Evolutionary conservation across 2,329 filamentous ascomycete species (phyloP), one percentile per base, ranked within the genome.

Genomic region (Aureobasidium zeae): DNA sequence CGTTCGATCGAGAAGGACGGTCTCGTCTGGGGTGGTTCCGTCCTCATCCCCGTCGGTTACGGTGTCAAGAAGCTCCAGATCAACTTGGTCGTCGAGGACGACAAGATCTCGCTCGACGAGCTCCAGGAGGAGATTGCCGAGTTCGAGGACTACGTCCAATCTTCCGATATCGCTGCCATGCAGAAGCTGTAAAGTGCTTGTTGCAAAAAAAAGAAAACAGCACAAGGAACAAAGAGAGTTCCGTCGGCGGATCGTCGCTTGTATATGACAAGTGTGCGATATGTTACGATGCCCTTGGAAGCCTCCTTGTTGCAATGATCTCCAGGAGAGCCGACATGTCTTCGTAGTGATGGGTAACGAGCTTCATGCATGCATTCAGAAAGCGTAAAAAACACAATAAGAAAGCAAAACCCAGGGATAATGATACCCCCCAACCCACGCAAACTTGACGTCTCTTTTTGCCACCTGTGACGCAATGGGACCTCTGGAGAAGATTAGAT

Each of bases 41-140:
- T 91, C 76, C 74, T 94, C 53, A 81, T 94, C 41, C 67, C 88
- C 54, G 81, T 98, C 59, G 89, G 88, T 61, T 98, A 86, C 76
- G 91, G 91, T 76, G 93, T 98, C 76, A 91, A 85, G 77, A 96
- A 96, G 79, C 81, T 98, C 52, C 89, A 96, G 78, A 94, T 98
- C 75, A 96, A 86, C 81, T 70, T 96, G 57, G 87, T 96, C 58
- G 73, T 96, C 53, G 91, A 96, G 76, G 91, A 98, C 65, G 89
- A 96, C 55, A 95, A 95, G 79, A 68, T 98, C 63, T 88, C 85
- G 55, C 66, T 85, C 53, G 77, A 82, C 57, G 89, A 95, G 51
- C 81, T 98, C 56, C 79, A 94, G 76, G 79, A 86, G 64, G 61
- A 84, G 73, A 93, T 96, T 59, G 76, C 78, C 62, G 85, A 77